phyloP scores from a whole-genome alignment of 2,329 filamentous ascomycete species.

The Bipolaris gigantea region DNA sequence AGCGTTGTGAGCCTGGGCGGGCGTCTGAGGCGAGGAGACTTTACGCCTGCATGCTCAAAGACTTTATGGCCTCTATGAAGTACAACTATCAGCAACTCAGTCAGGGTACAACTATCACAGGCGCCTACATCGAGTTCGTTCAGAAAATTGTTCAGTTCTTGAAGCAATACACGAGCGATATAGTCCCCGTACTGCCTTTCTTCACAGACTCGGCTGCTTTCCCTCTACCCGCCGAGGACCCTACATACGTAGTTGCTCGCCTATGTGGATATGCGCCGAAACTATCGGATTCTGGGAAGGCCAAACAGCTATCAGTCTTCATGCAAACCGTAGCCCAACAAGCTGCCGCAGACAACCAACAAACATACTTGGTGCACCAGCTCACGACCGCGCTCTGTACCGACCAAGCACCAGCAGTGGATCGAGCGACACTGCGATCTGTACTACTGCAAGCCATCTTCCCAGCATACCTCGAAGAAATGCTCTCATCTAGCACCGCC shows the following conservation, averaged over 20 bases:
- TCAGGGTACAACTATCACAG: slow-evolving; percentile 46
- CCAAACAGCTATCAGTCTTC: slow-evolving; percentile 61
- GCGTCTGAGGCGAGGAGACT: slow-evolving; percentile 47
- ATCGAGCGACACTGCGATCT: slow-evolving; percentile 52
- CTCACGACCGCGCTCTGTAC: slow-evolving; percentile 54
- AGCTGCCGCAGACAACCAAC: slow-evolving; percentile 60
- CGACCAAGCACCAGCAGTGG: slow-evolving; percentile 47
- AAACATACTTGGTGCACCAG: slow-evolving; percentile 59
- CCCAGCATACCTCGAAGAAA: slow-evolving; percentile 58
- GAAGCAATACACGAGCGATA: slow-evolving; percentile 63
- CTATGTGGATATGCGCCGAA: slow-evolving; percentile 62
- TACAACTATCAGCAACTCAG: slow-evolving; percentile 60
- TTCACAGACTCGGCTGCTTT: slow-evolving; percentile 64
- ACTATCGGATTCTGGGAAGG: slow-evolving; percentile 51
- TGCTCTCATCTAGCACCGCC: slow-evolving; percentile 50
- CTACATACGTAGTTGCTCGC: slow-evolving; percentile 63
- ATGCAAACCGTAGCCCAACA: slow-evolving; percentile 62
- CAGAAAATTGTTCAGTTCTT: slow-evolving; percentile 61
- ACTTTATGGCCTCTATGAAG: slow-evolving; percentile 65
- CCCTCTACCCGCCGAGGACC: slow-evolving; percentile 62
- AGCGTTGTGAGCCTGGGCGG: slow-evolving; percentile 32
- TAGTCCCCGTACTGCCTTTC: slow-evolving; percentile 59
- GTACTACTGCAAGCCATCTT: slow-evolving; percentile 59
- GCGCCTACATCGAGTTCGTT: slow-evolving; percentile 64
- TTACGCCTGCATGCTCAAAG: slow-evolving; percentile 56